A percentile compares a stretch with the other conserved stretches of the same genome.
Conservation (phyloP, 345 rosid genomes). For the Arabis alpina region DNA sequence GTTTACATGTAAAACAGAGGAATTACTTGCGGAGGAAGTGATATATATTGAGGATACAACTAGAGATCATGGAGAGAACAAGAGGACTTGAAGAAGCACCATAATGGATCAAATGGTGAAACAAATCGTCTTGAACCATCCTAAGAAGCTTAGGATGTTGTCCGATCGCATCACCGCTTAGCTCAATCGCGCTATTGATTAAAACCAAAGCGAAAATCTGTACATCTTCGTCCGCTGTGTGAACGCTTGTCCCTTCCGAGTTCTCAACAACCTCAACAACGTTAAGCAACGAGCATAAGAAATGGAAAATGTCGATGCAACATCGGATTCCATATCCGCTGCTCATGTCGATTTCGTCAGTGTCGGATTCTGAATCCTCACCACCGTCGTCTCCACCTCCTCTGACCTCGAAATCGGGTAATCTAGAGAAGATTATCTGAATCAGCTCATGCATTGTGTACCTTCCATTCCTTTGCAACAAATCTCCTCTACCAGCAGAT, state of each 20-base stretch:
- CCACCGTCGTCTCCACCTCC: slow-evolving; percentile 44
- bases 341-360: slow-evolving; percentile 54
- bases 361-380: slow-evolving; percentile 69
- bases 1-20: background rate
- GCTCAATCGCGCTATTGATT: slow-evolving; percentile 75
- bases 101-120: slow-evolving; percentile 86
- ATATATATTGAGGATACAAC: slow-evolving; percentile 80
- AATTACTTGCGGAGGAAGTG: slow-evolving; percentile 81
- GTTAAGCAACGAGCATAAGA: slow-evolving; percentile 77
- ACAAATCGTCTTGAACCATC: slow-evolving; percentile 82
- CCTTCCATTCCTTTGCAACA: slow-evolving; percentile 80
- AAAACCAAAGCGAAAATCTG: slow-evolving; percentile 59
- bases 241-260: slow-evolving; percentile 55
- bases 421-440: slow-evolving; percentile 69
- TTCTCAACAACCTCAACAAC: slow-evolving; percentile 69
- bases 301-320: slow-evolving; percentile 81
- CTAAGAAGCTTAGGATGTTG: slow-evolving; percentile 74
- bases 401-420: slow-evolving; percentile 63
- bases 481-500: slow-evolving; percentile 67
- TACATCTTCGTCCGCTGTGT: slow-evolving; percentile 71
- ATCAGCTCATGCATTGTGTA: slow-evolving; percentile 85
- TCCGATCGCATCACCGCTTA: slow-evolving; percentile 79
- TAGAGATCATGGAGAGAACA: slow-evolving; percentile 83
- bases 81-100: slow-evolving; percentile 78
- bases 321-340: slow-evolving; percentile 72